Conservation (phyloP, 2,329 filamentous ascomycete species). For the Chaetomiaceae sp. region DNA sequence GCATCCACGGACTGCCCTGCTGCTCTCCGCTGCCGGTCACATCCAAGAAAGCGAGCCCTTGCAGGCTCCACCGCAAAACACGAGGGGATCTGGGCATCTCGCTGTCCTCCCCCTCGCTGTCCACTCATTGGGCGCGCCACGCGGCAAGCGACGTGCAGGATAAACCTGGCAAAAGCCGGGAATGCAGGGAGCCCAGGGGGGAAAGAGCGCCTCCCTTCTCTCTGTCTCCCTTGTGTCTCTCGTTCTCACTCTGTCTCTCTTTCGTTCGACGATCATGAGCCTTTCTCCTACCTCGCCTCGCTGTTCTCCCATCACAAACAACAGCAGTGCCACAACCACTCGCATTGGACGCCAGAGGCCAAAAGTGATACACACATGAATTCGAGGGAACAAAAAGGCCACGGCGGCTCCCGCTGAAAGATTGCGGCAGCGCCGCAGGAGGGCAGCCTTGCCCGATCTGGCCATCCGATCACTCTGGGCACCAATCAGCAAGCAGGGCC, state of each 20-base stretch:
- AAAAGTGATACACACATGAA: no score
- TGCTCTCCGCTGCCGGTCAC: background rate
- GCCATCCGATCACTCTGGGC: slow-evolving; percentile 17
- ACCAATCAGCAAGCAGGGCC: slow-evolving; percentile 18
- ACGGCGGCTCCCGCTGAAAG: background rate
- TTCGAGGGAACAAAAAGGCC: no score
- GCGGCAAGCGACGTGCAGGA: slow-evolving; percentile 4
- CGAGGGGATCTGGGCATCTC: slow-evolving; percentile 7
- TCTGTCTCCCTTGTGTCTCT: background rate
- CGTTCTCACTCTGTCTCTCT: background rate
- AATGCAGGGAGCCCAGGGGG: slow-evolving; percentile 4
- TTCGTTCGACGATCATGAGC: background rate
- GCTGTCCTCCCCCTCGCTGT: background rate
- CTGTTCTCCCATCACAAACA: no score
- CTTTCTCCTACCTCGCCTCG: no score
- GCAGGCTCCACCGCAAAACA: slow-evolving; percentile 9
- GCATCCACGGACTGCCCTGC: background rate
- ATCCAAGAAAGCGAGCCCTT: background rate
- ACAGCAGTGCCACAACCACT: no score
- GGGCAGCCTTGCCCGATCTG: slow-evolving; percentile 13
- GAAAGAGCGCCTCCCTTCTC: background rate
- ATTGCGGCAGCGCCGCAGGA: background rate
- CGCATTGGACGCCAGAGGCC: no score
- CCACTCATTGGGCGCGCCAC: slow-evolving; percentile 4
- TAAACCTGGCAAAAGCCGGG: slow-evolving; percentile 4